Base-by-base conservation (phyloP, 1,284 basidiomycete species). In the Boletus sp. region DNA sequence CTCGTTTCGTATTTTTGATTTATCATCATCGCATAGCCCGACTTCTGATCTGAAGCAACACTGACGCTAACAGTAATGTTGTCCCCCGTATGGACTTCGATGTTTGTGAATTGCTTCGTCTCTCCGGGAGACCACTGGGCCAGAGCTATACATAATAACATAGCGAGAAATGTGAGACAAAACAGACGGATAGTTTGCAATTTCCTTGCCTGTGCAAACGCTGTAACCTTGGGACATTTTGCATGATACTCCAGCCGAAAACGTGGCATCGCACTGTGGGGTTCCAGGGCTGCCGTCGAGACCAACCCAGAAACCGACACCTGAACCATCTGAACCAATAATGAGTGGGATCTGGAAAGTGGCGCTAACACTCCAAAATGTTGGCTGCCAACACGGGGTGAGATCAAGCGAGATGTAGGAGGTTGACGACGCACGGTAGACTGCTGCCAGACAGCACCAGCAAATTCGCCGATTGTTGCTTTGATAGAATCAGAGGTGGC, bases 301-400 rank as follows among this genome's bases (percentile, higher is more conserved):
- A 14, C 59, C 64, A 13, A 70, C 59, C 66, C 53, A 61, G 3
- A 30, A 47, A 23, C 52, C 28, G 10, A 51, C 65, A 16, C 27
- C 16, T 31, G 25, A 6, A 2, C 44, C 55, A 1, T 4, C 13
- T 17, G 28, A 14, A 6, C 67, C 68, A 10, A 55, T 54, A 17
- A 38, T 30, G 6, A 6, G 25, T 4, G 63, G 64, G 5, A 64
- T 43, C 1, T 33, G 28, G n/a, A 64, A 59, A 4, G 51, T 66
- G 25, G 61, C 64, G 8, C 38, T 25, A 6, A 66, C 21, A 2
- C n/a, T 21, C 21, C 2, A 30, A 28, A 64, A 60, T 4, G 52
- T 48, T 17, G 43, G 51, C 65, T 66, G 37, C 47, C 14, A 17
- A 37, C 6, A 23, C 51, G 19, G 40, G 23, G 23, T 43, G 14